A percentile compares a stretch with the other conserved stretches of the same genome.
Conservation (phyloP, 495 filamentous ascomycete species). For the Neurospora sp. region DNA sequence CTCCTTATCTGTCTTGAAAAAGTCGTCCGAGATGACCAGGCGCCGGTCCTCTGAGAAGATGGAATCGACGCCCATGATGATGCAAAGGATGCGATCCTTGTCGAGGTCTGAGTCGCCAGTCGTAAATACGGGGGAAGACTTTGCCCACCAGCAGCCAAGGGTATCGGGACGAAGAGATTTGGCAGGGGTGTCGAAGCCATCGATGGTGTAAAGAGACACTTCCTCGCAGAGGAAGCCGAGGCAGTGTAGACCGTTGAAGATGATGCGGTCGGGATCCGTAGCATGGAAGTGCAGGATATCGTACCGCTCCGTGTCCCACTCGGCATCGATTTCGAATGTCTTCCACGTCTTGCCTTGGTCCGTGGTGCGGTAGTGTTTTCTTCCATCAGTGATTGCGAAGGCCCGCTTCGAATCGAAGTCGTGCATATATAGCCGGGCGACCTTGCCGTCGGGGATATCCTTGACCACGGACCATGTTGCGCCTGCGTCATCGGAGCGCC, state of each 20-base stretch:
- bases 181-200: constrained; percentile 63
- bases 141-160: constrained; percentile 74
- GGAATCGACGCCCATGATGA: constrained; percentile 56
- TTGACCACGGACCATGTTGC: constrained; percentile 57
- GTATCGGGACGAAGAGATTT: constrained; percentile 53
- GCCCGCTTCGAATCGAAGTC: constrained; percentile 68
- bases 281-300: constrained; percentile 67
- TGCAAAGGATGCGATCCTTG: constrained; percentile 64
- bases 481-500: constrained; percentile 70
- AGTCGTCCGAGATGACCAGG: constrained; percentile 69
- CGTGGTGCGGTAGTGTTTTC: constrained; percentile 66
- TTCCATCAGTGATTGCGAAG: constrained; percentile 58
- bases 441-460: constrained; percentile 51
- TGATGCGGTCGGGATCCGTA: constrained; percentile 64
- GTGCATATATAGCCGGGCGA: constrained; percentile 55
- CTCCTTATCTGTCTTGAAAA: constrained; percentile 45
- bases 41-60: constrained; percentile 55
- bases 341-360: constrained; percentile 75
- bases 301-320: constrained; percentile 31
- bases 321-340: constrained; percentile 50
- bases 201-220: constrained; percentile 64
- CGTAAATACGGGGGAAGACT: constrained; percentile 61
- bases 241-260: constrained; percentile 70
- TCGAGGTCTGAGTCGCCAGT: constrained; percentile 48
- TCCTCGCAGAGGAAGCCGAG: constrained; percentile 44